Evolutionary conservation across 495 filamentous ascomycete genomes (phyloP).

Genomic region (Podospora pseudocomata): DNA sequence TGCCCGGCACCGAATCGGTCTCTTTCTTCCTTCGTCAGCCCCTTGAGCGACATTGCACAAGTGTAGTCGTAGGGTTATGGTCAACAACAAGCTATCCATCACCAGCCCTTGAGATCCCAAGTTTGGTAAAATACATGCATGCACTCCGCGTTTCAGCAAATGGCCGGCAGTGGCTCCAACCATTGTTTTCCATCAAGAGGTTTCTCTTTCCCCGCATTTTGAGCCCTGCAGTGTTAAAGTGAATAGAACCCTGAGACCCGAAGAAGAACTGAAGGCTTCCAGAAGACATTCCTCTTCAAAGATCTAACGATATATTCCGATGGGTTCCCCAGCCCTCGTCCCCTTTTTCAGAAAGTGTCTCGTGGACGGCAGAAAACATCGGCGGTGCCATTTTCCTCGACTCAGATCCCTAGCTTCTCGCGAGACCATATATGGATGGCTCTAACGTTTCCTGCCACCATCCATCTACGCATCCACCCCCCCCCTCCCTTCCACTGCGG

Average conservation of each 20-base stretch:
- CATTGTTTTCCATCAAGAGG: conserved; percentile 5
- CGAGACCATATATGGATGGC: too few relatives aligned
- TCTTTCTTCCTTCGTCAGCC: neutral
- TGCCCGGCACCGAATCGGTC: neutral
- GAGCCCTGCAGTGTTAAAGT: neutral
- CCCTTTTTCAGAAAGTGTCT: neutral
- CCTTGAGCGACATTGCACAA: neutral
- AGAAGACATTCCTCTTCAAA: neutral
- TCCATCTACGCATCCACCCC: neutral
- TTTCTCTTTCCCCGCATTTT: conserved; percentile 2
- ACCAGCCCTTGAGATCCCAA: neutral
- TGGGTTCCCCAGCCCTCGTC: neutral
- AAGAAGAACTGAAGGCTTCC: neutral
- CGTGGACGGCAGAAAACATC: neutral
- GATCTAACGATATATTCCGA: neutral
- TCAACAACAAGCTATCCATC: neutral
- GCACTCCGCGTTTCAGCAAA: conserved; percentile 6
- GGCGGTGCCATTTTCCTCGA: neutral
- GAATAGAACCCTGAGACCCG: neutral
- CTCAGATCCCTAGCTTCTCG: neutral
- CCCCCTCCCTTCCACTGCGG: neutral
- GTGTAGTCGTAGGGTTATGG: neutral
- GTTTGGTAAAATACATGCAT: conserved; percentile 3
- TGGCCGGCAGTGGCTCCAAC: neutral
- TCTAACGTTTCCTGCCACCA: neutral